These are phyloP conservation scores for Trametes meyenii DNA, from an alignment of 768 basidiomycete species.

Conservation along the genomic window DNA sequence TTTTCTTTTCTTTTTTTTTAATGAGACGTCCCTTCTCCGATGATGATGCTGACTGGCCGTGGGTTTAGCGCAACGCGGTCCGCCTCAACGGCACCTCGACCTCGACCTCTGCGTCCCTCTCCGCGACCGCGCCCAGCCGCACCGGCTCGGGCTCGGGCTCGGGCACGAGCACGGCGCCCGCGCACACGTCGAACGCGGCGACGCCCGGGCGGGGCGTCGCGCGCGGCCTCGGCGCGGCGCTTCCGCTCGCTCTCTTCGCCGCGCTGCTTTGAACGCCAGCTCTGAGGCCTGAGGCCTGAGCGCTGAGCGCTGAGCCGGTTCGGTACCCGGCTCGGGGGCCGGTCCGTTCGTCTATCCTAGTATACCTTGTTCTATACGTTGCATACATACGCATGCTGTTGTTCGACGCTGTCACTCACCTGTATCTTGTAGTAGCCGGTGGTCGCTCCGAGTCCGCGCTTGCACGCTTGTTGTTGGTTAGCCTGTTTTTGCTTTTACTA, in stretches of 20 bases:
- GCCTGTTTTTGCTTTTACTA: too few species aligned
- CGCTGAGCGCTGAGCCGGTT: too few species aligned
- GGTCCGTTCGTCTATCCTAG: too few species aligned
- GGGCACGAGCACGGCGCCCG: constrained; percentile 23
- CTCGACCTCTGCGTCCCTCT: constrained; percentile 12
- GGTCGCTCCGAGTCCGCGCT: too few species aligned
- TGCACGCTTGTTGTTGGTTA: too few species aligned
- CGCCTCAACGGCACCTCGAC: constrained; percentile 56
- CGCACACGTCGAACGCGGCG: constrained; percentile 5
- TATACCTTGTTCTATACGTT: neutral
- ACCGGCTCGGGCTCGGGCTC: constrained; percentile 8
- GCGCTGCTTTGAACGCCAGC: constrained; percentile 2
- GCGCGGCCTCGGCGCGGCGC: neutral
- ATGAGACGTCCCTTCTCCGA: neutral
- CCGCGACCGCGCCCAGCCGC: constrained; percentile 2
- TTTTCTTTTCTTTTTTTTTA: neutral
- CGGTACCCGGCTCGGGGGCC: too few species aligned
- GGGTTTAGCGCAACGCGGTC: constrained; percentile 54
- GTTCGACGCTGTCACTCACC: too few species aligned
- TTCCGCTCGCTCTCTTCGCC: constrained; percentile 1
- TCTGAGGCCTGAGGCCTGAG: too few species aligned
- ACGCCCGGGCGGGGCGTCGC: neutral
- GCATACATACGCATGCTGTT: too few species aligned
- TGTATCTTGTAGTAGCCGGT: too few species aligned
- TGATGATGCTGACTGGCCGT: neutral